phyloP scores from a whole-genome alignment of 345 rosid species.

The Tarenaya hassleriana region DNA sequence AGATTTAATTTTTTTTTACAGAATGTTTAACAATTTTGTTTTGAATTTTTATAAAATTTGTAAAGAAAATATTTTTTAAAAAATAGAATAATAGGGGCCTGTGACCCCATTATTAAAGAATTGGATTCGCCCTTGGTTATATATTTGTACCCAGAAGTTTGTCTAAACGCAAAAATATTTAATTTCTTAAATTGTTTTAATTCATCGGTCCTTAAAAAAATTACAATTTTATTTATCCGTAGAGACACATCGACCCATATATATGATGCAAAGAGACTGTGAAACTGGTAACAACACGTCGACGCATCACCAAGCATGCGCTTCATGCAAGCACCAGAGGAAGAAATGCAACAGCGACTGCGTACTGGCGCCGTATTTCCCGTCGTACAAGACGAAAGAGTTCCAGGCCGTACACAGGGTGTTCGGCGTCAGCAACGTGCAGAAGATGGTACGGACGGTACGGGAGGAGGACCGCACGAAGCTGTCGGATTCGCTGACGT shows the following conservation, averaged over 20 bases:
- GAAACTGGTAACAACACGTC: slow-evolving; percentile 16
- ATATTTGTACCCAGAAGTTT: no score
- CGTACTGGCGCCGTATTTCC: slow-evolving; percentile 29
- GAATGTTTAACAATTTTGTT: no score
- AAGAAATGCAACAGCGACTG: slow-evolving; percentile 35
- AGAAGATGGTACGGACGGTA: slow-evolving; percentile 45
- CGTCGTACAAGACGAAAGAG: slow-evolving; percentile 27
- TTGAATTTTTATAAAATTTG: no score
- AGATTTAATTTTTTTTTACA: no score
- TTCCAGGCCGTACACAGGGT: slow-evolving; percentile 36
- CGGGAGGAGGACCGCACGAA: slow-evolving; percentile 38
- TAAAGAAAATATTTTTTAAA: no score
- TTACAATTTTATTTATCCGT: not conserved
- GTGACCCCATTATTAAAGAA: no score
- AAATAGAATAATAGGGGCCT: no score
- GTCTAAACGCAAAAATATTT: no score
- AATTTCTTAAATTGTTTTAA: no score
- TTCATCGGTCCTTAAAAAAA: not conserved
- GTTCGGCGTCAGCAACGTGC: slow-evolving; percentile 35
- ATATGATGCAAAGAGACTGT: slow-evolving; percentile 25
- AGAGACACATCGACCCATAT: slow-evolving; percentile 19
- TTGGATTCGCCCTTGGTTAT: no score
- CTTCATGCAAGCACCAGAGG: slow-evolving; percentile 36
- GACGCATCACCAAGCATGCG: slow-evolving; percentile 34
- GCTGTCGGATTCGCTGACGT: slow-evolving; percentile 55